These are phyloP conservation scores for Amanita pseudoporphyria DNA, from an alignment of 768 basidiomycete genomes.

Conservation along the genomic window DNA sequence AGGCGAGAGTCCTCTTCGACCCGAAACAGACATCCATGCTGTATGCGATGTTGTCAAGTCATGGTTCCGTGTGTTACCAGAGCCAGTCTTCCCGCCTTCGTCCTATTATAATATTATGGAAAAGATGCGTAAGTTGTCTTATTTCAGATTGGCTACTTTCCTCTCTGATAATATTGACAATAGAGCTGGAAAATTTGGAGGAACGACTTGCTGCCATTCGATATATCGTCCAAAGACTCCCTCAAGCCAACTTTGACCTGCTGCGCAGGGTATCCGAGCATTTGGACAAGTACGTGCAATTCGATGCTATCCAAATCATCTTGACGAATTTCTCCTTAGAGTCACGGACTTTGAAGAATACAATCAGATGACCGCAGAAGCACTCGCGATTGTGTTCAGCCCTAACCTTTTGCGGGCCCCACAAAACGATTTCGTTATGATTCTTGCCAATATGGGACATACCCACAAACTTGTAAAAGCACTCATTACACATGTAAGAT, in stretches of 20 bases:
- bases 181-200: slow-evolving; percentile 65
- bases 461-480: slow-evolving; percentile 69
- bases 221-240: slow-evolving; percentile 56
- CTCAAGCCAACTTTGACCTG: slow-evolving; percentile 69
- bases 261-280: slow-evolving; percentile 74
- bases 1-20: slow-evolving; percentile 54
- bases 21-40: slow-evolving; percentile 67
- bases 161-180: slow-evolving; percentile 3
- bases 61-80: slow-evolving; percentile 79
- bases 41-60: slow-evolving; percentile 78
- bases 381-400: slow-evolving; percentile 79
- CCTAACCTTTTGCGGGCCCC: slow-evolving; percentile 73
- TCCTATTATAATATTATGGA: slow-evolving; percentile 63
- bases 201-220: slow-evolving; percentile 56
- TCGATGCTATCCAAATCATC: not conserved
- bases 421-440: slow-evolving; percentile 68
- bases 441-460: slow-evolving; percentile 72
- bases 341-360: slow-evolving; percentile 85
- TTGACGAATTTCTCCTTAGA: slow-evolving; percentile 23
- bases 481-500: slow-evolving; percentile 63
- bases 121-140: slow-evolving; percentile 48
- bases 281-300: slow-evolving; percentile 52
- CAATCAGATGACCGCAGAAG: slow-evolving; percentile 86
- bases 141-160: not conserved
- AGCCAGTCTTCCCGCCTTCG: slow-evolving; percentile 64